phyloP scores from a whole-genome alignment of 306 rosid species.

The Hippophae rhamnoides region DNA sequence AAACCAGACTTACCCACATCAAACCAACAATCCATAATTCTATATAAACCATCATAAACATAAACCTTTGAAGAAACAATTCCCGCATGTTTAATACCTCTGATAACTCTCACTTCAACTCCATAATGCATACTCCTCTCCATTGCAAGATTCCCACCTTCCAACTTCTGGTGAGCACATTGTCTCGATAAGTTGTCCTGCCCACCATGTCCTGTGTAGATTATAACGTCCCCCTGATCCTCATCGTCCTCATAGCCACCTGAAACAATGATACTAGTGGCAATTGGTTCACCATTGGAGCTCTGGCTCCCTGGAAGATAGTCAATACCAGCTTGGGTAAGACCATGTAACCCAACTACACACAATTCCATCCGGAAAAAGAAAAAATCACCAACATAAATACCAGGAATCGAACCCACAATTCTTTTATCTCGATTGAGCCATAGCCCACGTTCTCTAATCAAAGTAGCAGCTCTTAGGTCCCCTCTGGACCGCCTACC shows the following conservation, averaged over 20 bases:
- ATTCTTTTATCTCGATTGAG: slow-evolving; percentile 80
- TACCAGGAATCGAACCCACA: slow-evolving; percentile 84
- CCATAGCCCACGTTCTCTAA: slow-evolving; percentile 69
- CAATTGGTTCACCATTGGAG: slow-evolving; percentile 84
- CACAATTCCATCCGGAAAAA: slow-evolving; percentile 73
- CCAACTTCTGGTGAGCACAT: slow-evolving; percentile 72
- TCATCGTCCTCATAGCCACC: slow-evolving; percentile 91
- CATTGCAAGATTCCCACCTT: slow-evolving; percentile 85
- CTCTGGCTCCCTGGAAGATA: slow-evolving; percentile 72
- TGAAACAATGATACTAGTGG: slow-evolving; percentile 83
- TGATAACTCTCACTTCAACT: slow-evolving; percentile 84
- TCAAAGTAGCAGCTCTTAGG: slow-evolving; percentile 46
- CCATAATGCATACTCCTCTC: slow-evolving; percentile 94
- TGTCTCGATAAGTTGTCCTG: slow-evolving; percentile 71
- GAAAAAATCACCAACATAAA: slow-evolving; percentile 76
- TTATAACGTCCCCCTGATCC: slow-evolving; percentile 73
- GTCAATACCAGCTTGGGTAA: slow-evolving; percentile 89
- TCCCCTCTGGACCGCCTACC: slow-evolving; percentile 41
- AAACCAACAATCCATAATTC: slow-evolving; percentile 70
- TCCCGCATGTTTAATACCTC: slow-evolving; percentile 52
- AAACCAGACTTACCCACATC: slow-evolving; percentile 93
- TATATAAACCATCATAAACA: slow-evolving; percentile 87
- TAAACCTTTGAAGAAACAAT: slow-evolving; percentile 52
- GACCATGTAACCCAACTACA: slow-evolving; percentile 88
- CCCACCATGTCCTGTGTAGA: slow-evolving; percentile 91